Base-by-base conservation (phyloP, 2,329 filamentous ascomycete species). In the Cladosporium sp. region DNA sequence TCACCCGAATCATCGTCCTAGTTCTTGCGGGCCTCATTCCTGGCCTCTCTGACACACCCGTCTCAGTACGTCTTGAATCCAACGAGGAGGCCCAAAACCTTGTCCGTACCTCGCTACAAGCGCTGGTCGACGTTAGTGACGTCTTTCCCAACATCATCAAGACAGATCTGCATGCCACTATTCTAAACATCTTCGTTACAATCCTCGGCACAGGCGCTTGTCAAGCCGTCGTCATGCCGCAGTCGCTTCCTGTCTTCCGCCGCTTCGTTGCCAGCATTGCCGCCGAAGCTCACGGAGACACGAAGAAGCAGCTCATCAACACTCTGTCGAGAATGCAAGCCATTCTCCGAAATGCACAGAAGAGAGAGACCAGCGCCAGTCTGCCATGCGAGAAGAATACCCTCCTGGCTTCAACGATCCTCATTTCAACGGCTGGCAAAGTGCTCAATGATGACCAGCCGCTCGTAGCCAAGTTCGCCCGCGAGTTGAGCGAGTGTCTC, bases 131-230 rank as follows among this genome's bases (percentile, higher is more conserved):
- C 68, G 92, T 94, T 1, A 92, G 94, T 6, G 90, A 95, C 61
- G 91, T 97, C 15, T 99, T 99, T 74, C 95, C 95, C 0, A 86
- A 90, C 2, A 92, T 99, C 66, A 99, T 99, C 77, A 94, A 94
- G 70, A 93, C 91, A 9, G 94, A 99, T 71, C 81, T 99, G 6
- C 91, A 97, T 69, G 93, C 94, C 37, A 97, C 93, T 68, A 96
- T 97, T 64, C 83, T 99, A 50, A 92, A 99, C 76, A 96, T 97
- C 56, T 97, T 97, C 70, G 89, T 90, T 55, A 96, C 91, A 0
- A 94, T 96, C 58, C 82, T 99, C 12, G 89, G 90, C 13, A 97
- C 91, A 0, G 88, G 90, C 0, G 81, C 85, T 10, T 97, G 93
- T 68, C 95, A 99, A 74, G 84, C 90, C 24, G 82, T 90, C 36